Base-by-base conservation (phyloP, 768 basidiomycete genomes). In the Pleurotus citrinopileatus region DNA sequence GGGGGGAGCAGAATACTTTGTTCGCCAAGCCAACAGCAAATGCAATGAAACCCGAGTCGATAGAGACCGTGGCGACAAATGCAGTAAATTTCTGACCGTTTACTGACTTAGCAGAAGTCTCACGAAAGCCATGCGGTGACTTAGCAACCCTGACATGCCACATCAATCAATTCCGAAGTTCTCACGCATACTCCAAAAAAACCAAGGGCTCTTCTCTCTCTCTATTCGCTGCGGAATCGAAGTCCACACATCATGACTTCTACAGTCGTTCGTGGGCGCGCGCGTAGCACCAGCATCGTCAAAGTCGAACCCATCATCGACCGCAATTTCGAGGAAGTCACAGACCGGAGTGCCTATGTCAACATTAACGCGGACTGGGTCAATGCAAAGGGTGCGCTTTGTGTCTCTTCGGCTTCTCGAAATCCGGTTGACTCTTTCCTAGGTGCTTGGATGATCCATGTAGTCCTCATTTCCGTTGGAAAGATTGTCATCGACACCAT, bases 401-500 rank as follows among this genome's bases (percentile, higher is more conserved):
- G 19, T 42, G 28, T 17, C 55, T 53, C 52, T 53, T 48, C 38
- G 4, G 40, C 6, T 42, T 23, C n/a, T 9, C 32, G n/a, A 34
- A 9, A 34, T 10, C 32, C 43, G 19, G 25, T 32, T 36, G 53
- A 32, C 38, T 51, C 27, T 26, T 48, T 43, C 38, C 3, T 61
- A 98, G 96, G 97, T 55, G 95, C 97, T 61, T 99, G 97, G 97
- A 73, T 96, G 61, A 98, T 99, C 56, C 97, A 99, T 68, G 83
- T 95, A 53, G 87, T 98, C 36, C 84, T 99, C 65, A 94, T 99
- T 63, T 78, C 90, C 51, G 71, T 83, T 20, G 94, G 91, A 53
- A 99, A 98, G 73, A 81, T 98, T 59, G 80, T 95, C 61, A 82
- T 99, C 63, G 96, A 98, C 74, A 89, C 89, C 15, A 78, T 98